Evolutionary conservation across 73 alveolate genomes (phyloP).

Genomic region (Paramecium pentaurelia): DNA sequence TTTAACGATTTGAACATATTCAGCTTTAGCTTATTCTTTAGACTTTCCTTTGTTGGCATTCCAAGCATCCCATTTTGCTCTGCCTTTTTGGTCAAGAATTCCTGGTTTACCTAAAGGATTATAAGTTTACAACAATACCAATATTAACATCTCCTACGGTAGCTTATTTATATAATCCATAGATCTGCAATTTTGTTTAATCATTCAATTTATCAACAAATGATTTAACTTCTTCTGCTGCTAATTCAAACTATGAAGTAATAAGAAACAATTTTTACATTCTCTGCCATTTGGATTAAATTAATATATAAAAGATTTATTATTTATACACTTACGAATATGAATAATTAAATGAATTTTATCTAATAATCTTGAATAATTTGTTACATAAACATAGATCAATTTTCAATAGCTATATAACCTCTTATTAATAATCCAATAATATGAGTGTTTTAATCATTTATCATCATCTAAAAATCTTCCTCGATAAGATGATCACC

Average conservation of each 20-base stretch:
- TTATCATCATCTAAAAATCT: not conserved
- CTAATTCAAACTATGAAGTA: constrained; percentile 61
- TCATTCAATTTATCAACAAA: constrained; percentile 62
- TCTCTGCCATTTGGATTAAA: constrained; percentile 37
- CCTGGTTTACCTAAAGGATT: constrained; percentile 72
- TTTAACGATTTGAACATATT: constrained; percentile 76
- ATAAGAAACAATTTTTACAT: not conserved
- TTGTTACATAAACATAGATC: not conserved
- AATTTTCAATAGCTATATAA: not conserved
- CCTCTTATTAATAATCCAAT: not conserved
- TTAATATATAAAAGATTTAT: not conserved
- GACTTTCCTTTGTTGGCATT: constrained; percentile 77
- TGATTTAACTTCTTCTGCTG: constrained; percentile 67
- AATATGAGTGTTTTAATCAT: not conserved
- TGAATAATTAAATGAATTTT: not conserved
- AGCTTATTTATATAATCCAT: constrained; percentile 89
- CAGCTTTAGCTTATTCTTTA: constrained; percentile 79
- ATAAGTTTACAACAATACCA: not conserved
- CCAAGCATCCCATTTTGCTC: constrained; percentile 96
- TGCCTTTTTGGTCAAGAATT: constrained; percentile 87
- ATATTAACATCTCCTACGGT: constrained; percentile 88
- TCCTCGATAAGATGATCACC: not conserved
- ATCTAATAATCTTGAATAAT: not conserved
- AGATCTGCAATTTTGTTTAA: constrained; percentile 77
- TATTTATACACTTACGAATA: not conserved